Evolutionary conservation across 257 asterid species (phyloP).

Genomic region (Eucommia ulmoides): DNA sequence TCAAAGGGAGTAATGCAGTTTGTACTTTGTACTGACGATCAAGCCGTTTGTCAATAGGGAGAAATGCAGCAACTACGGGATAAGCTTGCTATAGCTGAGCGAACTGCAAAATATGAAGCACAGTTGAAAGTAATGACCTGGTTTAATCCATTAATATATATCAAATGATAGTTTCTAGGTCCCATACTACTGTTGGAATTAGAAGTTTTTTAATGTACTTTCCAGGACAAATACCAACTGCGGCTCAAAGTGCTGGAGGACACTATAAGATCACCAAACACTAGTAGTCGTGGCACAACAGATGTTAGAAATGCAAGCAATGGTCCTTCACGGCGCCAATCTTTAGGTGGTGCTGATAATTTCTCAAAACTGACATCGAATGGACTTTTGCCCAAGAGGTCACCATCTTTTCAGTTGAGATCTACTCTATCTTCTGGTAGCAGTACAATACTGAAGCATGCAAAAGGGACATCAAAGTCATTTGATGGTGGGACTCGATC

Average conservation of each 20-base stretch:
- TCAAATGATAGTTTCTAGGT: too few relatives aligned
- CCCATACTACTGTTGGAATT: background rate
- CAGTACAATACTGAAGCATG: conserved; percentile 84
- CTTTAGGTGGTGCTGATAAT: conserved; percentile 87
- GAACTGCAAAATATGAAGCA: conserved; percentile 87
- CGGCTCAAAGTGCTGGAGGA: conserved; percentile 83
- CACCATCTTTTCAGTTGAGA: conserved; percentile 82
- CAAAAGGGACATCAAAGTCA: conserved; percentile 95
- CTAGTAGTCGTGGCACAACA: conserved; percentile 40
- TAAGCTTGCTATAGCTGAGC: conserved; percentile 78
- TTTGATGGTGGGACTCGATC: conserved; percentile 97
- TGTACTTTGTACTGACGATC: conserved; percentile 1
- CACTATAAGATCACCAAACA: conserved; percentile 64
- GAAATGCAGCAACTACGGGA: conserved; percentile 96
- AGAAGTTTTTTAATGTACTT: conserved; percentile 5
- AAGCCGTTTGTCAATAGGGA: conserved; percentile 37
- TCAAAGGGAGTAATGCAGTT: too few relatives aligned
- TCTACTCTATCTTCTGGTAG: conserved; percentile 47
- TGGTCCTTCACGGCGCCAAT: conserved; percentile 80
- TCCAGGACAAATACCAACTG: conserved; percentile 78
- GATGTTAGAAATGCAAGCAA: conserved; percentile 70
- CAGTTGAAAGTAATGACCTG: conserved; percentile 55
- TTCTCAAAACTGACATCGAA: conserved; percentile 68
- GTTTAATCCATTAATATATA: too few relatives aligned
- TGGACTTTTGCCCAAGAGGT: conserved; percentile 83